Evolutionary conservation across 2,329 filamentous ascomycete species (phyloP).

Genomic region (Alternaria angustiovoidea): DNA sequence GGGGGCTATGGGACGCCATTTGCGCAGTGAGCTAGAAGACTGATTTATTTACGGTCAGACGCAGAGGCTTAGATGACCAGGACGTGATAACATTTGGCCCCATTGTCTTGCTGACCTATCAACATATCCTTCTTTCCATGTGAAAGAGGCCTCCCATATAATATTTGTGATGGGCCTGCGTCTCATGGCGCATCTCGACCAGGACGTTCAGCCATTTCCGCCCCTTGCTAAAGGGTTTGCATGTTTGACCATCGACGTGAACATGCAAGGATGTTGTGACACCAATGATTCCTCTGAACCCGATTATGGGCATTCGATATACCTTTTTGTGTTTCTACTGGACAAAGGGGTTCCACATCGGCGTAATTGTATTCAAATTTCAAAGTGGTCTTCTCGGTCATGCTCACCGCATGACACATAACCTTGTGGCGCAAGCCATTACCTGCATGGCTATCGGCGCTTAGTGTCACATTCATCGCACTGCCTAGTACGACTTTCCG

Average conservation of each 20-base stretch:
- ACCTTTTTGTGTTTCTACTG: not conserved
- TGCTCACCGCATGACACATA: not conserved
- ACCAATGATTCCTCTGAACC: not conserved
- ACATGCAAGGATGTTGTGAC: not conserved
- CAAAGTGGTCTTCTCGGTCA: not conserved
- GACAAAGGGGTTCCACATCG: not conserved
- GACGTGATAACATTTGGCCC: not conserved
- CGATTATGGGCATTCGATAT: not conserved
- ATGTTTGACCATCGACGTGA: not conserved
- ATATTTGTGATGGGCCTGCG: not conserved
- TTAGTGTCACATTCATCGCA: not conserved
- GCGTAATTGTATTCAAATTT: not conserved
- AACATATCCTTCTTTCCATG: not conserved
- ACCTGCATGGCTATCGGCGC: not conserved
- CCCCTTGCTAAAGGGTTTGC: not conserved
- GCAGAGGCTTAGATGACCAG: not conserved
- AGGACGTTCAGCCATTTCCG: not conserved
- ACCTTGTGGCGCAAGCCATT: slow-evolving; percentile 1
- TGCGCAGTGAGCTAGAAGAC: not conserved
- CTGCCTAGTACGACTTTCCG: slow-evolving; percentile 1
- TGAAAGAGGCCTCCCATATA: not conserved
- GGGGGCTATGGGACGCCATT: not conserved
- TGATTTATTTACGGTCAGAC: not conserved
- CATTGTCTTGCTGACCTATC: not conserved
- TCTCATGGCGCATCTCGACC: not conserved